Evolutionary conservation across 768 basidiomycete genomes (phyloP), one percentile per base, ranked within the genome.

Genomic region (Phanerochaete carnosa): DNA sequence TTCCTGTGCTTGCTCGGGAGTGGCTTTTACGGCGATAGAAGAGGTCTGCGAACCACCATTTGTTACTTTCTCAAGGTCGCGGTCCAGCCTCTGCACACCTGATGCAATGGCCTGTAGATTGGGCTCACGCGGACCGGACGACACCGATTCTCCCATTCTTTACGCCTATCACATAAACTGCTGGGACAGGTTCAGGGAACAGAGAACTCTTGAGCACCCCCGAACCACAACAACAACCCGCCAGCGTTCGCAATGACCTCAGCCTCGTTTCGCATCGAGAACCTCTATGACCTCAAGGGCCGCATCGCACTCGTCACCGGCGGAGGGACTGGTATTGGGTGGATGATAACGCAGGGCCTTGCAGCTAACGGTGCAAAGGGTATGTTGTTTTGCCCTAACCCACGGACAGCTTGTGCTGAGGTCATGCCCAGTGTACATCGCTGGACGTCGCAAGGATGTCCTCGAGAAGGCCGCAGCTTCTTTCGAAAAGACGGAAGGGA

Each of bases 341-440:
- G 86, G 60, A 85, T 87, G 83, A 91, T 91, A 58, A 76, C 89
- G 9, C 77, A 80, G 56, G 90, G 89, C 4, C 79, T 93, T 13
- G 91, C 90, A 16, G 80, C 86, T 29, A 88, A 86, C 65, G 90
- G 91, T 1, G 90, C 91, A 15, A 88, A 84, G 64, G 62, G 62
- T 62, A 25, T 29, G 53, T 55, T 13, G 23, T 29, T 25, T 26
- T 19, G 22, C 28, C 23, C 15, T 23, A 55, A 16, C 46, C 19
- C 29, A 28, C 7, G 4, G 25, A 15, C 29, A 30, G 25, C 37
- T 9, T 52, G 16, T 19, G 13, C n/a, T 45, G 3, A 49, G 13
- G 11, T n/a, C 29, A 35, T 23, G 61, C 53, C 2, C 33, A 62
- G 90, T 92, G 16, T 94, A 93, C 68, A 89, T 93, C 65, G 87